Evolutionary conservation across 805 yeast species (phyloP).

Genomic region (Saccharomycopsis sp.): DNA sequence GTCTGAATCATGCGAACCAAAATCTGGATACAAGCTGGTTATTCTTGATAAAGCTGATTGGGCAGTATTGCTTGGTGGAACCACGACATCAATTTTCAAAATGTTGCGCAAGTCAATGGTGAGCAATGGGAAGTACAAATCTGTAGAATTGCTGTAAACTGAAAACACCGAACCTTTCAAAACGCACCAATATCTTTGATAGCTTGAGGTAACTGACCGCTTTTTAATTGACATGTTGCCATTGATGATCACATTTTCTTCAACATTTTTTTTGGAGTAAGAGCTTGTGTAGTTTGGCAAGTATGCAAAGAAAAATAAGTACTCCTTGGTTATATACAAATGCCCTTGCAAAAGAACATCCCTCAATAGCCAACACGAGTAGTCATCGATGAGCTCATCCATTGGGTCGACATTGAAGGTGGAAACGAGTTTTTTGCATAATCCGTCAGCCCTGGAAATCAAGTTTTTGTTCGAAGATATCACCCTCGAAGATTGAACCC

Average conservation of each 20-base stretch:
- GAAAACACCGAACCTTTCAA: conserved; percentile 60
- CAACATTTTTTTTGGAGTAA: background rate
- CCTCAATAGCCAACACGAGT: conserved; percentile 68
- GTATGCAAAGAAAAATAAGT: conserved; percentile 67
- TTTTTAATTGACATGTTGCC: conserved; percentile 43
- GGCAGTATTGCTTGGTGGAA: background rate
- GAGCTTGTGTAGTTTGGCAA: conserved; percentile 38
- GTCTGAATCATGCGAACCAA: conserved; percentile 1
- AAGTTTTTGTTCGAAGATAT: conserved; percentile 27
- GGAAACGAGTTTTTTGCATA: conserved; percentile 29
- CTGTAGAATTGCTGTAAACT: conserved; percentile 62
- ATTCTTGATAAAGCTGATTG: conserved; percentile 4
- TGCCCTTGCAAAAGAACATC: conserved; percentile 86
- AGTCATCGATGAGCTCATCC: conserved; percentile 53
- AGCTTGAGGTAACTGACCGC: conserved; percentile 18
- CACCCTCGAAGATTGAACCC: conserved; percentile 23
- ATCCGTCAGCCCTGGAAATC: conserved; percentile 29
- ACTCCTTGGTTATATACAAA: conserved; percentile 56
- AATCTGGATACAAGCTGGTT: background rate
- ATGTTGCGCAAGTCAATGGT: conserved; percentile 67
- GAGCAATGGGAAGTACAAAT: conserved; percentile 73
- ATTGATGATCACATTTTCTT: conserved; percentile 34
- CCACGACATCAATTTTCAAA: conserved; percentile 43
- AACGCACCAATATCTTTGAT: conserved; percentile 68
- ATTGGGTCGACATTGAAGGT: conserved; percentile 40